phyloP scores from a whole-genome alignment of 179 eudicot species.

The Pouteria campechiana region DNA sequence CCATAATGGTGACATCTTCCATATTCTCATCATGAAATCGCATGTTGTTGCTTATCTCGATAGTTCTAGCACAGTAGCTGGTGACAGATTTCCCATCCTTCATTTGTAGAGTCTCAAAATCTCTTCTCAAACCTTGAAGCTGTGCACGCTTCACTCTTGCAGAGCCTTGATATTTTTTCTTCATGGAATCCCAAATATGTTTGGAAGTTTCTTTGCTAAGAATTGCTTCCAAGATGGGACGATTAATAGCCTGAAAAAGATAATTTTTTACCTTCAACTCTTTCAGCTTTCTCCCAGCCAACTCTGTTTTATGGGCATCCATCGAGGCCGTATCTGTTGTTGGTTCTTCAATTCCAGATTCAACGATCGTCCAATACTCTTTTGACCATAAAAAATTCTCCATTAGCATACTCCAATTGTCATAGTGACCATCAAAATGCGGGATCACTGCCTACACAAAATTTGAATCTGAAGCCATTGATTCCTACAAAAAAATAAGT shows the following conservation, averaged over 20 bases:
- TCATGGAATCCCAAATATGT: neutral
- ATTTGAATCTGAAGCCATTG: too few species aligned
- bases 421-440: too few species aligned
- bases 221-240: neutral
- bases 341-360: neutral
- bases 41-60: neutral
- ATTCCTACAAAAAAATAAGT: too few species aligned
- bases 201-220: neutral
- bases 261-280: too few species aligned
- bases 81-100: neutral
- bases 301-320: neutral
- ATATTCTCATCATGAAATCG: slow-evolving; percentile 5
- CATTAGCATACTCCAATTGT: neutral
- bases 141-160: neutral
- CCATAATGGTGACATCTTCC: slow-evolving; percentile 1
- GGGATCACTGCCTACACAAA: too few species aligned
- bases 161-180: too few species aligned
- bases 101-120: neutral
- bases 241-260: neutral
- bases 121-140: neutral
- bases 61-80: neutral
- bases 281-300: neutral
- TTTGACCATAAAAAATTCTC: slow-evolving; percentile 2
- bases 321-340: too few species aligned
- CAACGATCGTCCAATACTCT: slow-evolving; percentile 3